These are phyloP conservation scores for Phytophthora ohioensis DNA, from an alignment of 352 stramenopile genomes.

Conservation along the genomic window DNA sequence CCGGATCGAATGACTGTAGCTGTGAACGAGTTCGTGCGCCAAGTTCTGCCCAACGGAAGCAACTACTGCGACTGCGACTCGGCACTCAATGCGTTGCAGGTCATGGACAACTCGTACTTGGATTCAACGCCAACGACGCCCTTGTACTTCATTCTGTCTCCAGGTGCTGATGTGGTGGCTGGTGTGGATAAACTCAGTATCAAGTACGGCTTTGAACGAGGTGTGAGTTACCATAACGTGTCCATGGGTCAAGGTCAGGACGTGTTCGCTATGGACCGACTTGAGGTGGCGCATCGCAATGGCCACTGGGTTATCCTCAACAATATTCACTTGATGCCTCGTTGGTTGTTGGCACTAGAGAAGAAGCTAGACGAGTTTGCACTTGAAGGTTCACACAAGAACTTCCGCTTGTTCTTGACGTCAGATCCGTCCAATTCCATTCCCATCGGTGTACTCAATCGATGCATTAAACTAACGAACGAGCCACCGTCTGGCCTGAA, in stretches of 20 bases:
- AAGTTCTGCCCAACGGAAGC: conserved; percentile 92
- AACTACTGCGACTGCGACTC: conserved; percentile 97
- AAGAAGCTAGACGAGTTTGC: conserved; percentile 98
- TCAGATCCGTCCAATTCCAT: conserved; percentile 94
- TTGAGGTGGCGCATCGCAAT: conserved; percentile 95
- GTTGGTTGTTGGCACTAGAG: conserved; percentile 96
- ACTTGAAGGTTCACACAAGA: conserved; percentile 93
- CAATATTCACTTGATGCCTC: conserved; percentile 98
- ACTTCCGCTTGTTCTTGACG: conserved; percentile 96
- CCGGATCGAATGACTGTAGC: conserved; percentile 95
- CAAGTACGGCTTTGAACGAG: conserved; percentile 96
- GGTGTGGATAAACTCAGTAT: conserved; percentile 95
- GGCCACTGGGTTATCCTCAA: conserved; percentile 98
- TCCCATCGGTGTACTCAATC: conserved; percentile 95
- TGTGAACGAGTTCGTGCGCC: conserved; percentile 95
- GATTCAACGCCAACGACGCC: conserved; percentile 96
- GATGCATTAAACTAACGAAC: conserved; percentile 98
- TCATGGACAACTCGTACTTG: conserved; percentile 95
- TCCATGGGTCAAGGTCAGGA: conserved; percentile 98
- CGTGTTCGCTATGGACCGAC: conserved; percentile 94
- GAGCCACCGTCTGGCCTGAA: conserved; percentile 96
- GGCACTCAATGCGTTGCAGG: conserved; percentile 95
- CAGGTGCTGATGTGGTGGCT: conserved; percentile 95
- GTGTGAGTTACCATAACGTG: conserved; percentile 97
- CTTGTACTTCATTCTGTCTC: conserved; percentile 97